Evolutionary conservation across 2,329 filamentous ascomycete genomes (phyloP), one percentile per base, ranked within the genome.

Genomic region (Thielaviopsis populi): DNA sequence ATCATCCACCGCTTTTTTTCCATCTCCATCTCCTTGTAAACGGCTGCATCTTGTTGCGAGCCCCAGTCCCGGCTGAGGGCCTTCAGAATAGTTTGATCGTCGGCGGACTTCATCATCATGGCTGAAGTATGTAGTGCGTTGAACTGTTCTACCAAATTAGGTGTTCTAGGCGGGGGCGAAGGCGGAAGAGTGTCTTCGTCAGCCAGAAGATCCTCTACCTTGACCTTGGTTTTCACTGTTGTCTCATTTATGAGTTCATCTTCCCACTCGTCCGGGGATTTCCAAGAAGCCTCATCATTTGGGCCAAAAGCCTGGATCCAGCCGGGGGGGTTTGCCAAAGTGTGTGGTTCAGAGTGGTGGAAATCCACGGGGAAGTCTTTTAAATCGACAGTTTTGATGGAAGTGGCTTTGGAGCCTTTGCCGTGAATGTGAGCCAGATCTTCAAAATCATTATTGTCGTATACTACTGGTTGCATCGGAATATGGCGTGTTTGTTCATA

Each of bases 1-100:
- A 85, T 74, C 74, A 89, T 79, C 83, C 83, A 85, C 48, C 80
- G 73, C 68, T 83, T 81, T 69, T 81, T 81, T 67, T 81, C 79
- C 59, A 81, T 73, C 65, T 80, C 80, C 3, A 80, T 69, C 61
- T 80, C 77, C 68, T 76, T 75, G 68, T 78, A 80, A 22, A 81
- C 71, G 43, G 74, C 76, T 2, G 78, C 74, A 63, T 80, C 77
- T 0, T 73, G 70, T 13, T 76, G 73, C 24, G 71, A 72, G 10
- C 75, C 74, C 74, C 78, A 79, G 50, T 76, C 75, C 67, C 81
- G 78, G 40, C 78, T 81, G 43, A 87, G 74, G 3, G 82, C 77
- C 41, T 78, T 74, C 3, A 86, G 73, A 54, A 84, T 76, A 37
- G 79, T 73, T 59, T 78, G 76, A 0, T 78, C 73, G 33, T 76